Percentiles rank a stretch among this genome's conserved stretches.
These are phyloP conservation scores for Salix caprea DNA, from an alignment of 345 rosid genomes.

Conservation along the genomic window DNA sequence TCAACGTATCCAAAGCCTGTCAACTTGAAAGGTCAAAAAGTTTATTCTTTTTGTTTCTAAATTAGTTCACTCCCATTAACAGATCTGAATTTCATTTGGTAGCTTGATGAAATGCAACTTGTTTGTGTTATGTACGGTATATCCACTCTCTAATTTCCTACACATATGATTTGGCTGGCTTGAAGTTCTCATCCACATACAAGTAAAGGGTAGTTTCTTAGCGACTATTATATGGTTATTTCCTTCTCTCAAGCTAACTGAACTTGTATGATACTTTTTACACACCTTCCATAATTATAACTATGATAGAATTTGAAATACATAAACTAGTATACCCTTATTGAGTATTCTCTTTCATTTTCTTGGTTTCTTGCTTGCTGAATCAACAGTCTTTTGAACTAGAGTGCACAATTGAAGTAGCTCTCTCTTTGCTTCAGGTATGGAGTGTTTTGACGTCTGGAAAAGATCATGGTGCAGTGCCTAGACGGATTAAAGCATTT, in stretches of 20 bases:
- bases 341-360: neutral
- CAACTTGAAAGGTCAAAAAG: neutral
- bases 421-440: slow-evolving; percentile 11
- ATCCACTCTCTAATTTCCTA: no score
- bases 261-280: neutral
- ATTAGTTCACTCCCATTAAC: neutral
- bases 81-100: neutral
- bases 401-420: neutral
- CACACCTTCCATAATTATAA: neutral
- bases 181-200: neutral
- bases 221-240: neutral
- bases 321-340: neutral
- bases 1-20: neutral
- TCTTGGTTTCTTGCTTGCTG: neutral
- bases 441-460: slow-evolving; percentile 19
- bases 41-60: neutral
- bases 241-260: neutral
- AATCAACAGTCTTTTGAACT: neutral
- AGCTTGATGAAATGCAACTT: neutral
- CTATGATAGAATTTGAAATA: neutral
- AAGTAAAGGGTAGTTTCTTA: no score
- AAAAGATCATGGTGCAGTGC: slow-evolving; percentile 23
- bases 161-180: neutral
- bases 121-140: neutral
- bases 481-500: slow-evolving; percentile 21